These are phyloP conservation scores for Dactylonectria macrodidyma DNA, from an alignment of 2,329 filamentous ascomycete genomes.

Conservation along the genomic window DNA sequence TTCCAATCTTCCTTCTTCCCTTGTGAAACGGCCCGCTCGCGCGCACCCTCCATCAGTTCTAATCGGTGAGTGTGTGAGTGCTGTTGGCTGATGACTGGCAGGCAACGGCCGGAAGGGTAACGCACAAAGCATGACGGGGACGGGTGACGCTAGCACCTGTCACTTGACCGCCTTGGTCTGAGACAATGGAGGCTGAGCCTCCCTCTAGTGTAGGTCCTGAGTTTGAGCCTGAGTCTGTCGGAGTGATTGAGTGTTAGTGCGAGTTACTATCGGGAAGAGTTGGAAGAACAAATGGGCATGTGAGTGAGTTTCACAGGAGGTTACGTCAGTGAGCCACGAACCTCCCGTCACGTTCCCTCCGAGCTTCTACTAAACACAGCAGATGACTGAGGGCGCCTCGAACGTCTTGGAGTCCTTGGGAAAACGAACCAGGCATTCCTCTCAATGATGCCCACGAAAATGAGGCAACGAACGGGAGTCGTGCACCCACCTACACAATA, in stretches of 20 bases:
- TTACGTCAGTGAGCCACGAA: slow-evolving; percentile 24
- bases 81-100: slow-evolving; percentile 31
- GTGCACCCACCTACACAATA: background rate
- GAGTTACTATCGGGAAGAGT: slow-evolving; percentile 1
- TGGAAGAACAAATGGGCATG: slow-evolving; percentile 6
- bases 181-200: slow-evolving; percentile 32
- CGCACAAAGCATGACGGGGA: slow-evolving; percentile 31
- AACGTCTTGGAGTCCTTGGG: background rate
- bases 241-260: slow-evolving; percentile 5
- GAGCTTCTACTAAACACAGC: background rate
- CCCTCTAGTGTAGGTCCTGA: slow-evolving; percentile 16
- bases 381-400: slow-evolving; percentile 2
- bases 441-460: background rate
- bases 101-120: slow-evolving; percentile 28
- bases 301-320: slow-evolving; percentile 25
- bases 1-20: slow-evolving; percentile 33
- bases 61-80: slow-evolving; percentile 19
- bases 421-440: slow-evolving; percentile 12
- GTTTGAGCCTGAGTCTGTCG: slow-evolving; percentile 10
- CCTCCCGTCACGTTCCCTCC: slow-evolving; percentile 18
- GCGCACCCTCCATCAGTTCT: slow-evolving; percentile 41
- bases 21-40: slow-evolving; percentile 49
- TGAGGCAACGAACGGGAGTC: slow-evolving; percentile 26
- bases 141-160: slow-evolving; percentile 32
- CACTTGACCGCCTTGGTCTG: slow-evolving; percentile 35